Evolutionary conservation across 2,329 filamentous ascomycete species (phyloP).

Genomic region (Penicillium sp.): DNA sequence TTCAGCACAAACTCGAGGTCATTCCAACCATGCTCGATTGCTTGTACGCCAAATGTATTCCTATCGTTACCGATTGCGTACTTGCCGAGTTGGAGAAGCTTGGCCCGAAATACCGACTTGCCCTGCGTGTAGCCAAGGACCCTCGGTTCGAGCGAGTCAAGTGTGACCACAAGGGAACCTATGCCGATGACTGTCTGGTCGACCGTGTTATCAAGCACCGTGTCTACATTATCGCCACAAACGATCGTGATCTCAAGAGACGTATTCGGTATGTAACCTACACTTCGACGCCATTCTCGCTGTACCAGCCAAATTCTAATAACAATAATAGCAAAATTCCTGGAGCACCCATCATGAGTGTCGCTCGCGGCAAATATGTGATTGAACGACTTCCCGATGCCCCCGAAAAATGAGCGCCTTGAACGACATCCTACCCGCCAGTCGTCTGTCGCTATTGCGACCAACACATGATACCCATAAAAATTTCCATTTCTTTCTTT

Average conservation of each 20-base stretch:
- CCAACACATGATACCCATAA: constrained; percentile 6
- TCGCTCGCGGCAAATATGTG: constrained; percentile 85
- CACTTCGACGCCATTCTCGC: neutral
- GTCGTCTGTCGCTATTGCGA: constrained; percentile 1
- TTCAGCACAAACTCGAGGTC: constrained; percentile 85
- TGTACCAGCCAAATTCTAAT: neutral
- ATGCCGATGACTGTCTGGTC: constrained; percentile 83
- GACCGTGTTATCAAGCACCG: constrained; percentile 69
- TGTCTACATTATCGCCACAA: constrained; percentile 74
- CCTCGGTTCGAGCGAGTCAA: constrained; percentile 81
- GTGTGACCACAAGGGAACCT: constrained; percentile 87
- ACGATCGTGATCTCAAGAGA: constrained; percentile 73
- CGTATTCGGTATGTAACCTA: constrained; percentile 57
- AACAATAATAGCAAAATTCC: constrained; percentile 62
- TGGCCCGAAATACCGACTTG: constrained; percentile 82
- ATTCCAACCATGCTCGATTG: constrained; percentile 90
- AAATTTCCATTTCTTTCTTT: constrained; percentile 1
- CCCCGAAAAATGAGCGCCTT: constrained; percentile 54
- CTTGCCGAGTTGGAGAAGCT: constrained; percentile 87
- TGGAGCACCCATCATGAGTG: constrained; percentile 68
- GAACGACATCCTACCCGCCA: neutral
- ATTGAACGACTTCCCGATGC: constrained; percentile 89
- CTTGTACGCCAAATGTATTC: constrained; percentile 85
- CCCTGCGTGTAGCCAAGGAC: constrained; percentile 80
- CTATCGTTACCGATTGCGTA: constrained; percentile 79